Evolutionary conservation across 1,284 basidiomycete genomes (phyloP), one percentile per base, ranked within the genome.

Genomic region (Cryptococcus jaspeensis): DNA sequence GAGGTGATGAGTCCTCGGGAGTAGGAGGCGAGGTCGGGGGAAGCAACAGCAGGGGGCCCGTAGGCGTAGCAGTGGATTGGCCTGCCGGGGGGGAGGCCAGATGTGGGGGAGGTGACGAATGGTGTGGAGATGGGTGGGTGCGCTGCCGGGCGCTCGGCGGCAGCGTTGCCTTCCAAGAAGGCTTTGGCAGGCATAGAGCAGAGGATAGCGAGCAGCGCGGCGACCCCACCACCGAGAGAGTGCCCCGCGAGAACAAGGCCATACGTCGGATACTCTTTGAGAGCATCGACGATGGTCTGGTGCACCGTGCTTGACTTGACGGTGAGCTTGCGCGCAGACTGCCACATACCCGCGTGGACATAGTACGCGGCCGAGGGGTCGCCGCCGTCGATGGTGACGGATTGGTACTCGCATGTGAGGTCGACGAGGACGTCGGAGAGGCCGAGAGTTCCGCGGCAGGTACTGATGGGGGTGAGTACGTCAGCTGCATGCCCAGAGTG

Each of bases 391-490:
- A 81, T 68, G 1, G 60, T 52, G 45, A 82, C 78, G 3, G 71
- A 62, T 59, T 76, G 73, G 61, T 80, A 82, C 36, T 75, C 74
- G 69, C 80, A 81, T 0, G 79, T 81, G 3, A 82, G 72, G 59
- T 82, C 81, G 41, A 80, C 78, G n/a, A 82, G 74, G 15, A 82
- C 74, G 61, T 82, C 81, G 12, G 78, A 79, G 0, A 82, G 69
- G 0, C 78, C 76, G 37, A 82, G 71, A 2, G 81, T 81, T 5
- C 81, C 81, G 11, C 81, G 74, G 58, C 81, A 82, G 13, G 80
- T 80, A 15, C 75, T 71, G 20, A 63, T 53, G 11, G 18, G 18
- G n/a, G 20, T 12, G 28, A 32, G 28, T 32, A 9, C 5, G 18
- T 64, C 42, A 63, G 55, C 55, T 3, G 32, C 18, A 5, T 8